phyloP scores from a whole-genome alignment of 352 stramenopile genomes.

The Globisporangium middletonii region DNA sequence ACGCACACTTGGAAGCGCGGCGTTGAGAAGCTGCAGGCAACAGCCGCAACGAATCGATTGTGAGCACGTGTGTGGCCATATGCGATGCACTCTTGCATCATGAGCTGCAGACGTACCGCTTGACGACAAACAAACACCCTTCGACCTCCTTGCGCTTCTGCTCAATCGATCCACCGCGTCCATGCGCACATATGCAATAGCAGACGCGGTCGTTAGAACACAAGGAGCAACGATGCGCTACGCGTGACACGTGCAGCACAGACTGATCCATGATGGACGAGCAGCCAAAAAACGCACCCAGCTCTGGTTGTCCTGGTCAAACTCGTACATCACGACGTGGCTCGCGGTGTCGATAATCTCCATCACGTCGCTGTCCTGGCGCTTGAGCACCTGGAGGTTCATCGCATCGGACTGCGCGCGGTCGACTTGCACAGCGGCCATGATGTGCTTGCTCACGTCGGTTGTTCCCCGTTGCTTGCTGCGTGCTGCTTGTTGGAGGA shows the following conservation, averaged over 20 bases:
- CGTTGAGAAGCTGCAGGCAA: constrained; percentile 39
- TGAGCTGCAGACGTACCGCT: constrained; percentile 31
- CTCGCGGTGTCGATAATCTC: constrained; percentile 83
- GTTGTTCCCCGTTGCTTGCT: neutral
- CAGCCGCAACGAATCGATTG: neutral
- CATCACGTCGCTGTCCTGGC: constrained; percentile 69
- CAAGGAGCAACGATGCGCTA: neutral
- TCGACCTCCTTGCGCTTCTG: constrained; percentile 87
- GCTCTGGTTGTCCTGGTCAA: constrained; percentile 72
- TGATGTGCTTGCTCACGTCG: constrained; percentile 7
- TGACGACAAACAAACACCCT: constrained; percentile 81
- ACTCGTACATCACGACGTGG: constrained; percentile 88
- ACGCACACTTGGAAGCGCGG: constrained; percentile 84
- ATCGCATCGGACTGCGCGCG: constrained; percentile 80
- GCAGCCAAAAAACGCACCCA: constrained; percentile 45
- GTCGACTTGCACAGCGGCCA: constrained; percentile 60
- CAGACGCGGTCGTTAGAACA: neutral
- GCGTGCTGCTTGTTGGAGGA: neutral
- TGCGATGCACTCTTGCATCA: too few relatives aligned
- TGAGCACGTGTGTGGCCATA: neutral
- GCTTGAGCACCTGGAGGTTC: constrained; percentile 85
- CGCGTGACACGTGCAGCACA: neutral
- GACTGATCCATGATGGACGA: too few relatives aligned
- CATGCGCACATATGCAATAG: neutral
- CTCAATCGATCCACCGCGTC: neutral